Evolutionary conservation across 306 rosid genomes (phyloP).

Genomic region (Sophora flavescens): DNA sequence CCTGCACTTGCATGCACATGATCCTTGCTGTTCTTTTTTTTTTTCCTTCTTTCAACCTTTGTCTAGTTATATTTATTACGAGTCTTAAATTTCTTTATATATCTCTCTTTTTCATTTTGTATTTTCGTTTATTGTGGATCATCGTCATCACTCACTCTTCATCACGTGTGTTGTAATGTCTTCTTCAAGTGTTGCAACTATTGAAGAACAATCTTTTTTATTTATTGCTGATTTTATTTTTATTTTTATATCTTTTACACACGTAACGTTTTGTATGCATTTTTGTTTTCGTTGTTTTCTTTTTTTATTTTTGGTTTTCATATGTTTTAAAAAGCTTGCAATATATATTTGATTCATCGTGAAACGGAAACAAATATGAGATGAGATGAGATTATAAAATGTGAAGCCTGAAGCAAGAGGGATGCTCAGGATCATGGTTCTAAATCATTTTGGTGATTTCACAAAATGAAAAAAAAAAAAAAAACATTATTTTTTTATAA

Average conservation of each 20-base stretch:
- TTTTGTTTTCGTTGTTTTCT: no score
- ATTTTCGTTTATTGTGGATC: neutral
- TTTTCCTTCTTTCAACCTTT: neutral
- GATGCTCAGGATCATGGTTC: no score
- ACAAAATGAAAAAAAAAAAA: no score
- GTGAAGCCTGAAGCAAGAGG: no score
- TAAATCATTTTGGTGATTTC: no score
- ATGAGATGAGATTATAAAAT: no score
- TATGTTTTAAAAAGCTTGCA: no score
- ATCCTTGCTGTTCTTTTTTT: neutral
- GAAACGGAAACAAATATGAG: no score
- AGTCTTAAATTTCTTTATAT: neutral
- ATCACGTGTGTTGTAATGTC: neutral
- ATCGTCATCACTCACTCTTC: neutral
- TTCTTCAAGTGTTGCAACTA: conserved; percentile 1
- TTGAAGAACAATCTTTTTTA: conserved; percentile 6
- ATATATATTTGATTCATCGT: no score
- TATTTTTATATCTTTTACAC: neutral
- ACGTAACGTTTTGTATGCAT: no score
- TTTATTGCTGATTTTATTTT: neutral
- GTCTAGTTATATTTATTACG: neutral
- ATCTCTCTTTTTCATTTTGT: neutral
- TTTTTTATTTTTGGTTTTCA: no score
- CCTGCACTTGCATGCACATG: neutral
- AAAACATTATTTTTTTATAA: no score